A percentile compares a stretch with the other conserved stretches of the same genome.
These are phyloP conservation scores for Fonsecaea nubica DNA, from an alignment of 2,329 filamentous ascomycete species.

Conservation along the genomic window DNA sequence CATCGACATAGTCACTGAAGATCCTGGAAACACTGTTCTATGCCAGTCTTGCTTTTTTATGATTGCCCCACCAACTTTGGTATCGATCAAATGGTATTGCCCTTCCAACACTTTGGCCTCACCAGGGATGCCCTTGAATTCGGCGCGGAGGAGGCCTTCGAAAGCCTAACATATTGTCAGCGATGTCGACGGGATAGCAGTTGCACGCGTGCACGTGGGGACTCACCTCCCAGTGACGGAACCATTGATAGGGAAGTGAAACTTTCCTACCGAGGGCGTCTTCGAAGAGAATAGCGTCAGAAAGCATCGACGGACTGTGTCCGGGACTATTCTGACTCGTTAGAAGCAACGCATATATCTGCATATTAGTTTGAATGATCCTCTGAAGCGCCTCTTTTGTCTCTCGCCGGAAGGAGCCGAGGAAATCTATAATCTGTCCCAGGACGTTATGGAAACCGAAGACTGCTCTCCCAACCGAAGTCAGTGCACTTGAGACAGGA, in stretches of 20 bases:
- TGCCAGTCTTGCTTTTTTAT: constrained; percentile 30
- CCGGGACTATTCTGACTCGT: constrained; percentile 25
- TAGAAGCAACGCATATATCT: constrained; percentile 32
- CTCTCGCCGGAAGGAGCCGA: background rate
- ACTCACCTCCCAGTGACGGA: constrained; percentile 37
- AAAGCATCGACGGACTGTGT: constrained; percentile 13
- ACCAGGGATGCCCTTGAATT: constrained; percentile 33
- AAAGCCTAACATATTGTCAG: constrained; percentile 22
- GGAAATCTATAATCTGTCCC: background rate
- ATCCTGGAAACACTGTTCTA: constrained; percentile 26
- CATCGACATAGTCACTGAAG: constrained; percentile 30
- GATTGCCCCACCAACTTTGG: constrained; percentile 9
- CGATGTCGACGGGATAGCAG: background rate
- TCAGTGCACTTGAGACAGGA: background rate
- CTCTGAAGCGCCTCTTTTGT: background rate
- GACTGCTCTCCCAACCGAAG: background rate
- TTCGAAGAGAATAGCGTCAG: constrained; percentile 35
- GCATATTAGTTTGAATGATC: constrained; percentile 28
- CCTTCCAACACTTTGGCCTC: constrained; percentile 30
- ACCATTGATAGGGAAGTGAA: constrained; percentile 35
- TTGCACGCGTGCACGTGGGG: background rate
- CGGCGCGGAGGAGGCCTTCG: constrained; percentile 34
- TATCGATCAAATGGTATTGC: constrained; percentile 30
- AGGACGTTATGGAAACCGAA: background rate
- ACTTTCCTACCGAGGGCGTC: constrained; percentile 31